These are phyloP conservation scores for Lasiosphaeriaceae sp. DNA, from an alignment of 495 filamentous ascomycete genomes.

Conservation along the genomic window DNA sequence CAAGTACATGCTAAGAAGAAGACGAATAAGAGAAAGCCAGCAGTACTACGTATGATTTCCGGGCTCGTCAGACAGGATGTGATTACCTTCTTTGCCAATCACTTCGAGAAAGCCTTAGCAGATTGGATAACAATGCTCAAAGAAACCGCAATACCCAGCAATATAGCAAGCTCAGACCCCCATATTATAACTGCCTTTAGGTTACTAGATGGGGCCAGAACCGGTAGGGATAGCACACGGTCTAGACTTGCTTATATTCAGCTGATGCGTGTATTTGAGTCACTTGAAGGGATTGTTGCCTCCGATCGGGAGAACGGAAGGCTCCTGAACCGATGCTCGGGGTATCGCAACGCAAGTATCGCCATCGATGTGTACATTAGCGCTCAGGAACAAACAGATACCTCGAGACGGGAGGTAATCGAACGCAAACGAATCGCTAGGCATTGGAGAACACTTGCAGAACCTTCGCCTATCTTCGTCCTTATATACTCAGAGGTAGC, in stretches of 20 bases:
- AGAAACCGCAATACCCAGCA: neutral
- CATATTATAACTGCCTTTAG: conserved; percentile 1
- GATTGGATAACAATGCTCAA: neutral
- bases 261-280: conserved; percentile 1
- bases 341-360: conserved; percentile 8
- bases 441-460: conserved; percentile 6
- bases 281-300: neutral
- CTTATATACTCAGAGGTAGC: conserved; percentile 11
- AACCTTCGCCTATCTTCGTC: conserved; percentile 6
- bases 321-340: neutral
- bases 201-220: neutral
- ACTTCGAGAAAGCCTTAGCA: neutral
- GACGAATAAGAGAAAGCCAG: neutral
- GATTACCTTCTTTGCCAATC: neutral
- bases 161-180: neutral
- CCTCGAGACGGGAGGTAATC: neutral
- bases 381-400: conserved; percentile 5
- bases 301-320: neutral
- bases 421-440: conserved; percentile 27
- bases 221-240: neutral
- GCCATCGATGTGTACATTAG: conserved; percentile 12
- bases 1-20: neutral
- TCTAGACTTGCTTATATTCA: conserved; percentile 1
- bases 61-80: neutral
- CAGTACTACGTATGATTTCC: neutral